Conservation (phyloP, 2,329 filamentous ascomycete species). For the Hypoxylon sp. region DNA sequence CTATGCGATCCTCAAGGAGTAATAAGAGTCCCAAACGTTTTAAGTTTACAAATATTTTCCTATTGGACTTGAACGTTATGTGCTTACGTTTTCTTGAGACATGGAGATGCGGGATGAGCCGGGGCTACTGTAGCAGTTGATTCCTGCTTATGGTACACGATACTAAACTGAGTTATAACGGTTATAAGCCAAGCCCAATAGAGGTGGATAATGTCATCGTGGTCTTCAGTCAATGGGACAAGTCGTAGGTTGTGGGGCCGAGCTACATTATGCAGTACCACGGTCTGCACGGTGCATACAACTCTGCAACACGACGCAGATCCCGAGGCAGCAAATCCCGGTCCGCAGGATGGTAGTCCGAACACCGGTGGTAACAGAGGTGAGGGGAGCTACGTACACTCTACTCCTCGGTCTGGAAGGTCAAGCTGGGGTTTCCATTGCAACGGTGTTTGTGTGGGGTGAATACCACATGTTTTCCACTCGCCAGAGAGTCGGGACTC, state of each 20-base stretch:
- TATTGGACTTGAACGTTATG: constrained; percentile 21
- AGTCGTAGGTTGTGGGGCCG: constrained; percentile 40
- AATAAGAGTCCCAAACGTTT: constrained; percentile 12
- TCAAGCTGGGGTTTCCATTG: constrained; percentile 35
- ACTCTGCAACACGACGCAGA: constrained; percentile 46
- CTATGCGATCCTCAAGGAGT: constrained; percentile 18
- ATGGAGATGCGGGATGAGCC: constrained; percentile 31
- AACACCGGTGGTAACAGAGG: constrained; percentile 34
- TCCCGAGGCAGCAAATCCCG: constrained; percentile 48
- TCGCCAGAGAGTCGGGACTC: constrained; percentile 40
- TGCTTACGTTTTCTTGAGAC: constrained; percentile 11
- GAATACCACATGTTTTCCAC: constrained; percentile 34
- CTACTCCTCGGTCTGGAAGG: constrained; percentile 28
- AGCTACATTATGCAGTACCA: constrained; percentile 36
- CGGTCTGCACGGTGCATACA: constrained; percentile 41
- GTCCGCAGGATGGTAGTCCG: constrained; percentile 36
- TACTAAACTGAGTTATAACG: constrained; percentile 25
- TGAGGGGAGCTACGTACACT: constrained; percentile 23
- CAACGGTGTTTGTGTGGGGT: constrained; percentile 35
- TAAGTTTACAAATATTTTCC: constrained; percentile 10
- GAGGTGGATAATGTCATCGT: constrained; percentile 34
- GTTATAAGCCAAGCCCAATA: constrained; percentile 26
- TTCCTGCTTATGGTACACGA: constrained; percentile 19
- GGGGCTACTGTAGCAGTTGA: constrained; percentile 31
- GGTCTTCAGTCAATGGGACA: constrained; percentile 32